These are phyloP conservation scores for Gaeumannomyces tritici DNA, from an alignment of 2,329 filamentous ascomycete species.

Conservation along the genomic window DNA sequence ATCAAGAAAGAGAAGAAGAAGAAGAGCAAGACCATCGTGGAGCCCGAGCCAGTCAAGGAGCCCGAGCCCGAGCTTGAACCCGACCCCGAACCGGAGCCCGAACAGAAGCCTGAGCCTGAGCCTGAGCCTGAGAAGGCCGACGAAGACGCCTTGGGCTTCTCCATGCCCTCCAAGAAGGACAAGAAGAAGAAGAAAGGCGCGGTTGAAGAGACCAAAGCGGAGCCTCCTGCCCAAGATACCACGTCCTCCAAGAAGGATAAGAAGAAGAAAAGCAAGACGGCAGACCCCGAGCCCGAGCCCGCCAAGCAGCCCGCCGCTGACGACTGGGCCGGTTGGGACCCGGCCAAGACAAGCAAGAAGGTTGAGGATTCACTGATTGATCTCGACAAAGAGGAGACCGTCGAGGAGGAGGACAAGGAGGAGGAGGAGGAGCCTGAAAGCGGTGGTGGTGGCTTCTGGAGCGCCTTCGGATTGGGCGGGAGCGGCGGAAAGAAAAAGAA, in stretches of 20 bases:
- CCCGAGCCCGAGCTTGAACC: slow-evolving; percentile 7
- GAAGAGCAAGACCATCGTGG: slow-evolving; percentile 13
- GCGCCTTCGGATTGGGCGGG: not conserved
- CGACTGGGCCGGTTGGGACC: slow-evolving; percentile 10
- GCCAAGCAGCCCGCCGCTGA: slow-evolving; percentile 10
- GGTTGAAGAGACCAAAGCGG: slow-evolving; percentile 12
- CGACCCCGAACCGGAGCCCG: slow-evolving; percentile 7
- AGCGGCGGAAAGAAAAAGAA: not conserved
- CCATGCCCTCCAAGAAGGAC: slow-evolving; percentile 30
- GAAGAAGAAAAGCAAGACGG: slow-evolving; percentile 17
- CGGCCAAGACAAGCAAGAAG: slow-evolving; percentile 12
- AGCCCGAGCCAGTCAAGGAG: slow-evolving; percentile 9
- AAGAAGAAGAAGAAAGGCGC: slow-evolving; percentile 28
- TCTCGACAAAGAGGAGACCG: slow-evolving; percentile 26
- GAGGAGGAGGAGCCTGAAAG: slow-evolving; percentile 25
- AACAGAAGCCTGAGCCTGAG: slow-evolving; percentile 2
- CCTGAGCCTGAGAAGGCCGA: slow-evolving; percentile 8
- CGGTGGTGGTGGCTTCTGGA: not conserved
- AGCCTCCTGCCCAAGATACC: slow-evolving; percentile 4
- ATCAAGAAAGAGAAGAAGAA: slow-evolving; percentile 15
- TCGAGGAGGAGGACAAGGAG: slow-evolving; percentile 15
- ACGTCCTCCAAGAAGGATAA: slow-evolving; percentile 13
- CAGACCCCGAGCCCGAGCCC: slow-evolving; percentile 14
- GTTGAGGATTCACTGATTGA: slow-evolving; percentile 31
- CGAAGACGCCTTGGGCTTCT: slow-evolving; percentile 31